Evolutionary conservation across 129 eudicot species (phyloP).

Genomic region (Dittrichia graveolens): DNA sequence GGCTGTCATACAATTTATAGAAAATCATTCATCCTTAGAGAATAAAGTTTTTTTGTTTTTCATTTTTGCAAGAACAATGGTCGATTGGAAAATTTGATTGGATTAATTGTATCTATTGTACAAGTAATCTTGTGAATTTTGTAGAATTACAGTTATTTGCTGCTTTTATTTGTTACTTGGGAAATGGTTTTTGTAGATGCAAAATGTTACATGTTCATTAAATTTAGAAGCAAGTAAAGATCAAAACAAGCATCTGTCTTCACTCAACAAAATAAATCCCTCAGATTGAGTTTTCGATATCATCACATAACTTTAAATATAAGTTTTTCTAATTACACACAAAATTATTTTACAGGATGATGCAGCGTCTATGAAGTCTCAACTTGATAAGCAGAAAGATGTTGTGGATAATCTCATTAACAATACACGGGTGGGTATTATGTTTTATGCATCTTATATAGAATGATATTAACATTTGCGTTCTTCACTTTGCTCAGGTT

Average conservation of each 20-base stretch:
- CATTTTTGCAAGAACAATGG: too few relatives aligned
- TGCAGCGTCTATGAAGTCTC: slow-evolving; percentile 79
- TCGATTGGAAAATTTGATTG: too few relatives aligned
- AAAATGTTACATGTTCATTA: not conserved
- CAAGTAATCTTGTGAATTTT: too few relatives aligned
- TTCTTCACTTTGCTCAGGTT: not conserved
- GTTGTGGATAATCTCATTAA: slow-evolving; percentile 91
- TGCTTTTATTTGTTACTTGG: not conserved
- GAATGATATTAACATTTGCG: not conserved
- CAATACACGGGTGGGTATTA: slow-evolving; percentile 74
- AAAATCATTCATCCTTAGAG: not conserved
- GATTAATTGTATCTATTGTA: too few relatives aligned
- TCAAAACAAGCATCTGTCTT: not conserved
- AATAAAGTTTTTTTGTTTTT: not conserved
- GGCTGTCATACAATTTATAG: not conserved
- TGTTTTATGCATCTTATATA: not conserved
- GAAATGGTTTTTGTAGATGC: not conserved
- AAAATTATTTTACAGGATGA: slow-evolving; percentile 59
- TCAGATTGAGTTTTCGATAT: not conserved
- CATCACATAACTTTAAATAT: not conserved
- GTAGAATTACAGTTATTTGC: too few relatives aligned
- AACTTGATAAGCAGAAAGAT: slow-evolving; percentile 92
- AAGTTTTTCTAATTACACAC: not conserved
- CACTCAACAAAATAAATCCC: not conserved
- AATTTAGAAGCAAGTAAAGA: not conserved